phyloP scores from a whole-genome alignment of 2,329 filamentous ascomycete genomes.

The Claviceps pusilla region DNA sequence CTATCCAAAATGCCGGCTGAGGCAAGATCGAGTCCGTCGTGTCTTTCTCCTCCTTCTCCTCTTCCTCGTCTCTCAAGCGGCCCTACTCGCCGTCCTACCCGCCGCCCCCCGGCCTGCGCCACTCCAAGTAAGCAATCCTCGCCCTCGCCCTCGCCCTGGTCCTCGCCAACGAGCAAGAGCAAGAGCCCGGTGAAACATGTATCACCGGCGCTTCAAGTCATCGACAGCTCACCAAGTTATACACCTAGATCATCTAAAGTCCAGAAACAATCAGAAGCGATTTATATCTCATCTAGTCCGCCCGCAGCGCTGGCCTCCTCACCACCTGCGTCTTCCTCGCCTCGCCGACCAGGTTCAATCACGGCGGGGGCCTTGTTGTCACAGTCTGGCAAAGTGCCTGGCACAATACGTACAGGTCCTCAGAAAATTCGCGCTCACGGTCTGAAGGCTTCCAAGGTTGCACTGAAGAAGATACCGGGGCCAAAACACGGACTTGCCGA shows the following conservation, averaged over 20 bases:
- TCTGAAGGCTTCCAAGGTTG: constrained; percentile 5
- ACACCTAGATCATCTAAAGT: constrained; percentile 21
- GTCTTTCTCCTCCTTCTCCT: not conserved
- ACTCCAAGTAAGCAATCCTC: constrained; percentile 22
- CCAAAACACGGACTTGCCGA: not conserved
- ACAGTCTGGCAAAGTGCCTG: constrained; percentile 9
- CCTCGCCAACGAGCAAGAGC: not conserved
- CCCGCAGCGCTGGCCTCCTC: constrained; percentile 18
- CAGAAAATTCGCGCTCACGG: constrained; percentile 9
- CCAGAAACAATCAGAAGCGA: constrained; percentile 19
- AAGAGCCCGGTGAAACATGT: constrained; percentile 9
- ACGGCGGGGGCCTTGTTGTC: constrained; percentile 2
- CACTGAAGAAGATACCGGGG: not conserved
- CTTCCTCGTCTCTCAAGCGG: not conserved
- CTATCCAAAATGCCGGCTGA: not conserved
- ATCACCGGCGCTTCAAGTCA: constrained; percentile 20
- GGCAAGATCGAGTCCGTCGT: constrained; percentile 3
- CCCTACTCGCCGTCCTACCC: not conserved
- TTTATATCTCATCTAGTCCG: constrained; percentile 29
- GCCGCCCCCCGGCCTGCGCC: not conserved
- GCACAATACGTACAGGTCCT: constrained; percentile 13
- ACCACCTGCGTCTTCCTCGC: constrained; percentile 14
- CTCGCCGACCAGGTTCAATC: constrained; percentile 6
- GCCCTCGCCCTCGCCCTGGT: constrained; percentile 7
- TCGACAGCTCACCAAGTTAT: constrained; percentile 27